These are phyloP conservation scores for Lipomyces spencermartinsiae DNA, from an alignment of 805 yeast species.

Conservation along the genomic window DNA sequence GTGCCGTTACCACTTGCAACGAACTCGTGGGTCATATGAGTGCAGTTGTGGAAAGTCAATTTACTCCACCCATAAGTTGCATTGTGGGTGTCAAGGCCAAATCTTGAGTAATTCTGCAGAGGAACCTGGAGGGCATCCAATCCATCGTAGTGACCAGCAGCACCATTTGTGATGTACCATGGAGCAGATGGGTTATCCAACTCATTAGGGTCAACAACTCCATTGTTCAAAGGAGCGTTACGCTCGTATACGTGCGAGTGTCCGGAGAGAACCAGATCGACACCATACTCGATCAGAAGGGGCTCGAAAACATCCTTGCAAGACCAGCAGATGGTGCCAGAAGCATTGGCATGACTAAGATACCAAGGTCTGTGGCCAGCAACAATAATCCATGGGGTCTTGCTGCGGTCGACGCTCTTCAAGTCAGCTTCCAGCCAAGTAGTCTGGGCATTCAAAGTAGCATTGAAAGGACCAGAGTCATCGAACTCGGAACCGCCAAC, in stretches of 20 bases:
- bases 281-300: slow-evolving; percentile 37
- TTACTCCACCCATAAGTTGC: slow-evolving; percentile 41
- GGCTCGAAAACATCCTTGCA: slow-evolving; percentile 42
- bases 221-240: slow-evolving; percentile 32
- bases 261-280: slow-evolving; percentile 42
- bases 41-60: slow-evolving; percentile 42
- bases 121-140: slow-evolving; percentile 28
- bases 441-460: slow-evolving; percentile 39
- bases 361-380: slow-evolving; percentile 45
- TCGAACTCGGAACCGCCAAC: slow-evolving; percentile 27
- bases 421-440: slow-evolving; percentile 42
- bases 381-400: slow-evolving; percentile 45
- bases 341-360: slow-evolving; percentile 30
- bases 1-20: slow-evolving; percentile 39
- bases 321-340: slow-evolving; percentile 21
- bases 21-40: slow-evolving; percentile 43
- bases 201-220: slow-evolving; percentile 40
- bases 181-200: slow-evolving; percentile 42
- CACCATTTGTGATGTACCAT: slow-evolving; percentile 43
- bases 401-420: slow-evolving; percentile 39
- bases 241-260: slow-evolving; percentile 43
- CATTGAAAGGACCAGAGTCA: slow-evolving; percentile 29
- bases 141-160: slow-evolving; percentile 43
- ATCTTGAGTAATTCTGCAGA: slow-evolving; percentile 1
- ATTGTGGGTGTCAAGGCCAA: slow-evolving; percentile 9